Base-by-base conservation (phyloP, 1,139 yeast species). In the Geotrichum reessii region DNA sequence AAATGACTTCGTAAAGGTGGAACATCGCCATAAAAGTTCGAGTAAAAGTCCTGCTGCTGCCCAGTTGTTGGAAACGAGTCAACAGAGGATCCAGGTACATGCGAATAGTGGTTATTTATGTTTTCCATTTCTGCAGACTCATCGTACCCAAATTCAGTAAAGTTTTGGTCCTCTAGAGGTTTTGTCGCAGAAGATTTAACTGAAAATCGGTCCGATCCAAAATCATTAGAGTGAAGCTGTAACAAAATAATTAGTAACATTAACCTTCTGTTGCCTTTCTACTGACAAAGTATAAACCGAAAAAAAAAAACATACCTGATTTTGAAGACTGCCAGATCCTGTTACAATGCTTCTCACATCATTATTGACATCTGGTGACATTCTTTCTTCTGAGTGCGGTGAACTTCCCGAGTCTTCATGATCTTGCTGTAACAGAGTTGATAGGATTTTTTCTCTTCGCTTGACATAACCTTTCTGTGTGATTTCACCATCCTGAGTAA, bases 391-490 rank as follows among this genome's bases (percentile, higher is more conserved):
- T 7, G 44, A 37, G 44, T 14, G 21, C 44, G 17, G 44, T 37
- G 49, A 47, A 17, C 14, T 48, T 9, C 17, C 50, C 9, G 42
- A 19, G 6, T 19, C 50, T 31, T 52, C 55, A n/a, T 52, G 44
- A 12, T 27, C 49, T 44, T 37, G 28, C 11, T 28, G 33, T 17
- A 27, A 8, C 47, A 52, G 64, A 17, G 67, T 65, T 1, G 74
- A 70, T 28, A 81, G 66, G n/a, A 82, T 65, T 60, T 73, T 76
- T 48, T 77, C 78, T 57, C 87, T 73, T 61, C 82, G 83, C 64
- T 81, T 84, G 50, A 76, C 73, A 66, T 83, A 85, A 1, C 92
- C 91, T 68, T 85, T 86, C 56, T 79, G 83, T 0, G 91, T 85
- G 59, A 86, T 74, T 60, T 83, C 84, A 1, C 88, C 91, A 51